Evolutionary conservation across 2,329 filamentous ascomycete genomes (phyloP).

Genomic region (Calonectria hawksworthii): DNA sequence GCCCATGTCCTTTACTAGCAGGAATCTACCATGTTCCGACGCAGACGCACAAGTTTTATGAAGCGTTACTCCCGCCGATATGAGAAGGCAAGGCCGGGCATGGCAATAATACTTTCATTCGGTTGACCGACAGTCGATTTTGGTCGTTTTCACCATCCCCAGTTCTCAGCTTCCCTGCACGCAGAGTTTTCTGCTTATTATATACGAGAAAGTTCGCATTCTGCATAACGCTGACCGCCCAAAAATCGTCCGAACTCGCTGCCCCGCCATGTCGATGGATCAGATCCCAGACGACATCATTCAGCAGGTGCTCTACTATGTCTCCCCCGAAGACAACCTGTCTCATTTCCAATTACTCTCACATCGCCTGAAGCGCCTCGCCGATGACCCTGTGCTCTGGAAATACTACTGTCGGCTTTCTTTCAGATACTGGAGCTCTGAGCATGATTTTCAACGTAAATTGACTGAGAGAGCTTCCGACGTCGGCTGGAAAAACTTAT

Average conservation of each 20-base stretch:
- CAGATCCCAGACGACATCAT: conserved; percentile 87
- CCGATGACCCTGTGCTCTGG: conserved; percentile 84
- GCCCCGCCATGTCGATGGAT: conserved; percentile 54
- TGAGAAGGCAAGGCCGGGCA: conserved; percentile 23
- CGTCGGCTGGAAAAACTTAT: conserved; percentile 83
- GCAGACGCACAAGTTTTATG: conserved; percentile 16
- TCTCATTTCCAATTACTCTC: conserved; percentile 67
- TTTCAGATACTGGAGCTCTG: conserved; percentile 82
- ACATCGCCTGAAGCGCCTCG: conserved; percentile 74
- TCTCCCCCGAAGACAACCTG: conserved; percentile 69
- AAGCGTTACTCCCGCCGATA: conserved; percentile 15
- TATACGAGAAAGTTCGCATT: conserved; percentile 14
- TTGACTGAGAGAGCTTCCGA: conserved; percentile 65
- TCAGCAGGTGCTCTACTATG: conserved; percentile 79
- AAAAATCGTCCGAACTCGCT: conserved; percentile 23
- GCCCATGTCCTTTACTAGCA: conserved; percentile 28
- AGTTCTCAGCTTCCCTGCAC: background rate
- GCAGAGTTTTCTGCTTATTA: background rate
- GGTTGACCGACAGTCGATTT: conserved; percentile 3
- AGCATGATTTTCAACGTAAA: conserved; percentile 72
- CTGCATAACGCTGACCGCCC: conserved; percentile 25
- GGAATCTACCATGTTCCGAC: conserved; percentile 10
- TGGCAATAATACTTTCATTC: conserved; percentile 35
- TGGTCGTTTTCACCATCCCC: background rate
- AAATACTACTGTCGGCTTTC: conserved; percentile 76